Base-by-base conservation (phyloP, 371 early-diverging fungal species). In the Apophysomyces variabilis region DNA sequence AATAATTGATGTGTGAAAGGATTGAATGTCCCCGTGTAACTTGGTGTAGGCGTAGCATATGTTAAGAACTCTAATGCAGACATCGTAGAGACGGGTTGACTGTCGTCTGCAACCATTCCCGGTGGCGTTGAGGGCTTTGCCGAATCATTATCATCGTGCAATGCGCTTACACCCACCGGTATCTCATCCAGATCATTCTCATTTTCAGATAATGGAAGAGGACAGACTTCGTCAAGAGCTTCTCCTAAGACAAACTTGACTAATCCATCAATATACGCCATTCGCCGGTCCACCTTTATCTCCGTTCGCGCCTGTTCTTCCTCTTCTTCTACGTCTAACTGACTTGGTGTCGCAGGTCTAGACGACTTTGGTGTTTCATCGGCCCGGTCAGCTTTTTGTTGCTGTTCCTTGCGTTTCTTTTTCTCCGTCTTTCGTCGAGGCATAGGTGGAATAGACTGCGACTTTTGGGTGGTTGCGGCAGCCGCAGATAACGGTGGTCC, bases 381-480 rank as follows among this genome's bases (percentile, higher is more conserved):
- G 3, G 54, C 21, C 5, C 54, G 54, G 54, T 50, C 58, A 32
- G 37, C 18, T 56, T 57, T 65, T 44, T 69, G 68, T n/a, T 69
- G 32, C 32, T 26, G 38, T 41, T 77, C 78, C 43, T 76, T 77
- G 21, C 78, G 74, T 54, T 78, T 81, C 69, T 81, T 81, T 62
- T 81, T 78, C 35, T 77, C 78, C 44, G 68, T 58, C 62, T 78
- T 78, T 26, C 78, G 76, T 45, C 74, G 78, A 9, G 70, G 57
- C 26, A 65, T 63, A 13, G 64, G 72, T 12, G 66, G 69, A 16
- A 66, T 62, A 26, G 68, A 78, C 32, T 81, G 75, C 32, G 77
- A 82, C 38, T 83, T 82, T 61, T 83, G 82, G 3, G 82, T 80
- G 7, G 83, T 82, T n/a, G 85, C 85, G 1, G 80, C 86, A 26